Conservation (phyloP, 768 basidiomycete species). For the Boletus barrowsii region DNA sequence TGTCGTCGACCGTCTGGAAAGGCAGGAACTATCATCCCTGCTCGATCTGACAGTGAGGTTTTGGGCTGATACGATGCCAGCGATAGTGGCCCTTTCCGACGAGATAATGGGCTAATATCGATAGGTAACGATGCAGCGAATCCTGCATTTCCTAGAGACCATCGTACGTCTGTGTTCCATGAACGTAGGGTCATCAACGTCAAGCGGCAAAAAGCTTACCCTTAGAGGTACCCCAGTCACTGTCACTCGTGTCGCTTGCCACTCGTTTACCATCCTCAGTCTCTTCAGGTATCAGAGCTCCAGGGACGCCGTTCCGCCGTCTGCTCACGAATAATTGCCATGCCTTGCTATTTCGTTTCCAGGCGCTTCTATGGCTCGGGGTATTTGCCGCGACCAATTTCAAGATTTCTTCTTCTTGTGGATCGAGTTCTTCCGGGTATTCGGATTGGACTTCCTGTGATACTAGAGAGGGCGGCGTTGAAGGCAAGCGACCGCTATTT, state of each 20-base stretch:
- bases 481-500: not conserved
- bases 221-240: constrained; percentile 25
- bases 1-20: constrained; percentile 18
- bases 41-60: constrained; percentile 40
- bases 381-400: constrained; percentile 65
- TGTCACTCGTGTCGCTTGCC: constrained; percentile 17
- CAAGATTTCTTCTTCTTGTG: constrained; percentile 52
- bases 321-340: constrained; percentile 58
- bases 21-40: constrained; percentile 30
- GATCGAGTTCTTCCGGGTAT: constrained; percentile 29
- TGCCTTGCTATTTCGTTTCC: constrained; percentile 60
- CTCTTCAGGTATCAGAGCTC: constrained; percentile 36
- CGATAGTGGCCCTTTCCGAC: constrained; percentile 40
- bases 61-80: constrained; percentile 59
- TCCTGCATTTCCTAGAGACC: constrained; percentile 29
- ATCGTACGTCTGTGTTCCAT: constrained; percentile 22
- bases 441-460: constrained; percentile 11
- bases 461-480: not conserved
- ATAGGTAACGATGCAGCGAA: constrained; percentile 63
- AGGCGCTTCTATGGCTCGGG: constrained; percentile 69
- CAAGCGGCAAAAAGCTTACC: constrained; percentile 19
- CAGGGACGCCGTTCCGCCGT: constrained; percentile 26
- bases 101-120: constrained; percentile 43
- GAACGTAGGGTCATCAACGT: not conserved
- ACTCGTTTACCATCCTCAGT: constrained; percentile 28